Percentiles rank a stretch among this genome's conserved stretches.
These are phyloP conservation scores for Kodamaea leandrae DNA, from an alignment of 805 yeast species.

Conservation along the genomic window DNA sequence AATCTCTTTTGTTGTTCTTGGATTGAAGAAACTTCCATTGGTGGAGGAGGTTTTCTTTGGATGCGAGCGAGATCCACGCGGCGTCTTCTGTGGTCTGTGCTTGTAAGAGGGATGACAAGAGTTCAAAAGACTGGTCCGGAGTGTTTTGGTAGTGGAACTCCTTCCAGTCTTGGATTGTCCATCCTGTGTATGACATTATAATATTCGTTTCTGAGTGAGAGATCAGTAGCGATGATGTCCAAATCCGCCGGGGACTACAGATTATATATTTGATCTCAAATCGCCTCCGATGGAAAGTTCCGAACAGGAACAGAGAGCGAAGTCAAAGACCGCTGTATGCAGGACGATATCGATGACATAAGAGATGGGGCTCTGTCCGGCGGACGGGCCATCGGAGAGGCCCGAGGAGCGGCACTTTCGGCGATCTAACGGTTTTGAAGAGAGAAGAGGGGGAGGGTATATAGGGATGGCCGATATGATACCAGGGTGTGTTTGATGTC, in stretches of 20 bases:
- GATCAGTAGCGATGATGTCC: constrained; percentile 1
- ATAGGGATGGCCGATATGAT: no score
- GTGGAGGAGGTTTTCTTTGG: constrained; percentile 57
- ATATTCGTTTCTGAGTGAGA: constrained; percentile 1
- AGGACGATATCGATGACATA: constrained; percentile 4
- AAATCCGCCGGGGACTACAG: neutral
- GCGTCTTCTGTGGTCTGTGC: constrained; percentile 59
- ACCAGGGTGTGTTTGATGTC: no score
- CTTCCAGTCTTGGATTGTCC: constrained; percentile 82
- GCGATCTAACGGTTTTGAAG: neutral
- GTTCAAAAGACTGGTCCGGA: constrained; percentile 56
- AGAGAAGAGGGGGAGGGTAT: neutral
- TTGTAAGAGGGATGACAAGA: constrained; percentile 45
- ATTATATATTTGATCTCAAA: constrained; percentile 3
- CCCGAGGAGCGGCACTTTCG: neutral
- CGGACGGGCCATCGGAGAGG: constrained; percentile 5
- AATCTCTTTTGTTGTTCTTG: constrained; percentile 46
- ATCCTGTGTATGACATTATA: constrained; percentile 47
- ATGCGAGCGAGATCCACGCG: constrained; percentile 87
- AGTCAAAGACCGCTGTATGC: neutral
- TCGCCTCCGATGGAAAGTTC: constrained; percentile 8
- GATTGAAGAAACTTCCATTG: constrained; percentile 81
- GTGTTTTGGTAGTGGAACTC: constrained; percentile 61
- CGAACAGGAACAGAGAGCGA: constrained; percentile 7
- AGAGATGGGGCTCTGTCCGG: neutral